These are phyloP conservation scores for Galeopsis tetrahit DNA, from an alignment of 257 asterid species.

Conservation along the genomic window DNA sequence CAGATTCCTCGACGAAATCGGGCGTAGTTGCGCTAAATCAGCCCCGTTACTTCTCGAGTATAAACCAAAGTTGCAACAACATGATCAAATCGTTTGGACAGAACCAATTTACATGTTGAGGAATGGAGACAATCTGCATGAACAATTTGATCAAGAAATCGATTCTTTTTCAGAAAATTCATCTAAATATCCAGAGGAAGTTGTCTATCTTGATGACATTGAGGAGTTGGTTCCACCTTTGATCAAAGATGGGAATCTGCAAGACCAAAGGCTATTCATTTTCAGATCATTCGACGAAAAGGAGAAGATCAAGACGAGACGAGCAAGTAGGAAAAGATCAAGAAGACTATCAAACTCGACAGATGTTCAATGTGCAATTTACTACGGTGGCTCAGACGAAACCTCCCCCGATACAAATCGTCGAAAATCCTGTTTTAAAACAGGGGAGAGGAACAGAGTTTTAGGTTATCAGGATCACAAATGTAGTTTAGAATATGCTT, in stretches of 20 bases:
- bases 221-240: conserved; percentile 59
- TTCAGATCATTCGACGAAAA: conserved; percentile 48
- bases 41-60: conserved; percentile 65
- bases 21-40: conserved; percentile 38
- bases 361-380: conserved; percentile 45
- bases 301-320: conserved; percentile 16
- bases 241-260: conserved; percentile 40
- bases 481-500: too few relatives aligned
- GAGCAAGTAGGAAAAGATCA: conserved; percentile 36
- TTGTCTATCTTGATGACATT: conserved; percentile 63
- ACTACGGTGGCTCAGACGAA: conserved; percentile 45
- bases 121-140: too few relatives aligned
- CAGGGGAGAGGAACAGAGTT: not conserved
- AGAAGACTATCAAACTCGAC: conserved; percentile 32
- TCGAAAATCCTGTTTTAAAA: not conserved
- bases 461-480: not conserved
- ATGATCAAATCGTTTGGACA: too few relatives aligned
- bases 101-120: too few relatives aligned
- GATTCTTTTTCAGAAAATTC: conserved; percentile 51
- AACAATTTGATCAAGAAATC: conserved; percentile 18
- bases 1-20: conserved; percentile 62
- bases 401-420: conserved; percentile 30
- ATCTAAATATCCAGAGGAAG: conserved; percentile 44
- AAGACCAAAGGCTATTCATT: conserved; percentile 71
- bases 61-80: conserved; percentile 22